Evolutionary conservation across 352 stramenopile genomes (phyloP).

Genomic region (Phytopythium litorale): DNA sequence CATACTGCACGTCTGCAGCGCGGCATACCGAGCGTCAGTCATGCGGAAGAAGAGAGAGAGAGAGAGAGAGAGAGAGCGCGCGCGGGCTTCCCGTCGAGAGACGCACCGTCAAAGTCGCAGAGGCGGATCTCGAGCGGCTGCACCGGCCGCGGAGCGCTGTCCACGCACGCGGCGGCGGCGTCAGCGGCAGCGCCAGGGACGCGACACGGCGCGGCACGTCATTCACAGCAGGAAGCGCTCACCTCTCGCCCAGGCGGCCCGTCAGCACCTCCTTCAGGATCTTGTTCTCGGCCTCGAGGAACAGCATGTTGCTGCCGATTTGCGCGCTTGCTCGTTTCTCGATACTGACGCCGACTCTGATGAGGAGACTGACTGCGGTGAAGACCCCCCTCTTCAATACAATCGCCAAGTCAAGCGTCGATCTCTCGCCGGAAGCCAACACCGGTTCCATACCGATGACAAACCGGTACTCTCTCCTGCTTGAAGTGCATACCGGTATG

Average conservation of each 20-base stretch:
- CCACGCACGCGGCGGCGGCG: neutral
- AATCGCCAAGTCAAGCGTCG: neutral
- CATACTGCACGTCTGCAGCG: constrained; percentile 74
- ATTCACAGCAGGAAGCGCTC: constrained; percentile 13
- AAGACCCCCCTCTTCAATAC: neutral
- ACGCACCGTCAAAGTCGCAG: constrained; percentile 82
- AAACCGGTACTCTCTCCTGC: neutral
- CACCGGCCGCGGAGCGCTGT: constrained; percentile 70
- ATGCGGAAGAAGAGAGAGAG: too few species aligned
- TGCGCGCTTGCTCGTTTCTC: neutral
- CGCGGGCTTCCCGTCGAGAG: neutral
- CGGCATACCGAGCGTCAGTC: neutral
- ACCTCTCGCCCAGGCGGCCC: constrained; percentile 68
- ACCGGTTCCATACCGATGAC: neutral
- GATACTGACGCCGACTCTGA: neutral
- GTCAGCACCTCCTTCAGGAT: constrained; percentile 84
- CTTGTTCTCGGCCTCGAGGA: constrained; percentile 86
- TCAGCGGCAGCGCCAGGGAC: neutral
- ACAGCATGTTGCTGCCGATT: constrained; percentile 44
- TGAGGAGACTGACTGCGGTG: too few species aligned
- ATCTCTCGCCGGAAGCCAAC: neutral
- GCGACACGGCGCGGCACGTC: constrained; percentile 5
- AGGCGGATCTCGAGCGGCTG: constrained; percentile 72
- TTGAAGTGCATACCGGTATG: constrained; percentile 1
- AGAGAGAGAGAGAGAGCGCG: too few species aligned